Evolutionary conservation across 768 basidiomycete species (phyloP).

Genomic region (Sutorius australiensis): DNA sequence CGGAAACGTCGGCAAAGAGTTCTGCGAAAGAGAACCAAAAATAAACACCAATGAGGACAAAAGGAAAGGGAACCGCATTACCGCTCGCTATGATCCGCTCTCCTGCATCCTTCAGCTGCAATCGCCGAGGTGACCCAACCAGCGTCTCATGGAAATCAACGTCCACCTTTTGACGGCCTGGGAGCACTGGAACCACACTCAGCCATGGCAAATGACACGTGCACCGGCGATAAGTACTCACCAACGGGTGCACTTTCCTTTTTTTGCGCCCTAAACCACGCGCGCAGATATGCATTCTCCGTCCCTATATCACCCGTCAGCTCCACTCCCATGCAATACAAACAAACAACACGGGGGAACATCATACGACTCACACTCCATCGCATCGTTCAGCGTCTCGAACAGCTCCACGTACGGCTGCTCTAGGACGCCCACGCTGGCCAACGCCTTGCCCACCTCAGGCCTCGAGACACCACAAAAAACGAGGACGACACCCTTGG

Average conservation of each 20-base stretch:
- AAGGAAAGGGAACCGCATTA: conserved; percentile 21
- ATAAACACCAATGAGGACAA: neutral
- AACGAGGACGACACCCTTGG: conserved; percentile 77
- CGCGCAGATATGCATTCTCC: conserved; percentile 85
- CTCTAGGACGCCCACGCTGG: conserved; percentile 77
- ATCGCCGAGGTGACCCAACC: conserved; percentile 61
- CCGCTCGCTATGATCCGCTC: conserved; percentile 65
- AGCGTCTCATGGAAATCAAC: conserved; percentile 41
- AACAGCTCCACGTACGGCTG: conserved; percentile 79
- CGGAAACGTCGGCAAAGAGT: conserved; percentile 31
- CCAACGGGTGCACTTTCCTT: conserved; percentile 43
- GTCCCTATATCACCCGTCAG: conserved; percentile 55
- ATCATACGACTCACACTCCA: conserved; percentile 71
- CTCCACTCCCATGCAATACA: neutral
- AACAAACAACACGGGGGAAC: conserved; percentile 1
- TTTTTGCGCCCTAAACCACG: conserved; percentile 71
- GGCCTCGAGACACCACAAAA: conserved; percentile 79
- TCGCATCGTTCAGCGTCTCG: conserved; percentile 77
- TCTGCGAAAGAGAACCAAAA: conserved; percentile 3
- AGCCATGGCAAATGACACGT: neutral
- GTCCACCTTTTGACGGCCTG: conserved; percentile 52
- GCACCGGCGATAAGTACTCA: conserved; percentile 31
- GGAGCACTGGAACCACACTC: conserved; percentile 39
- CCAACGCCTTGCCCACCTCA: conserved; percentile 65
- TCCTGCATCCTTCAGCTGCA: conserved; percentile 68